Evolutionary conservation across 345 rosid genomes (phyloP), one percentile per base, ranked within the genome.

Genomic region (Dovyalis caffra): DNA sequence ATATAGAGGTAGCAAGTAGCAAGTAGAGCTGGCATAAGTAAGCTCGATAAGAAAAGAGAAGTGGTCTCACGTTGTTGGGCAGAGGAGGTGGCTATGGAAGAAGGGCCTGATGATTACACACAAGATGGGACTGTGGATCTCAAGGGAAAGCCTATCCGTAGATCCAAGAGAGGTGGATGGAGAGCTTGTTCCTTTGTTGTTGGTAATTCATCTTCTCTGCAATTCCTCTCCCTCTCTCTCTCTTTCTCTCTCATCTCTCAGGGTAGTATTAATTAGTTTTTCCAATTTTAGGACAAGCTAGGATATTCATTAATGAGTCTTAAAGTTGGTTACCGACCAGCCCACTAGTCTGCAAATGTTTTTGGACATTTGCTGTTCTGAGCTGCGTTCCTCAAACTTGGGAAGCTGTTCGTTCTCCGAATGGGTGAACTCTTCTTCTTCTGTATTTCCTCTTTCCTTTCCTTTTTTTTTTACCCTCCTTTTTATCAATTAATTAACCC

Each of bases 41-140:
- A 8, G 60, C 28, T n/a, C 60, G 28, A 1, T 6, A 9, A 56
- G 47, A 56, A 23, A 9, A 23, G 28, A n/a, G 0, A 53, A 8
- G 28, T 56, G 26, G 28, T 8, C 26, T 26, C 10, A n/a, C 56
- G 11, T 56, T 56, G 2, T 49, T 1, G 5, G 56, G 56, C 56
- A 2, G 56, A 20, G 21, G 61, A 33, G 10, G 53, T 66, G 58
- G 29, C 66, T 68, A 66, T 73, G 81, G 79, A 37, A 53, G 80
- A 74, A 65, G 90, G 82, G 34, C 40, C 26, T 21, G 92, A 85
- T 8, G 93, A 90, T 71, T 91, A 84, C 31, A 95, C 99, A 38
- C 70, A 90, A 79, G 97, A 95, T 79, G 99, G 97, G n/a, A 95
- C 99, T 2, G 95, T 92, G 60, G 97, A 91, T 69, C 94, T 95